Base-by-base conservation (phyloP, 805 yeast species). In the Suhomyces canberraensis region DNA sequence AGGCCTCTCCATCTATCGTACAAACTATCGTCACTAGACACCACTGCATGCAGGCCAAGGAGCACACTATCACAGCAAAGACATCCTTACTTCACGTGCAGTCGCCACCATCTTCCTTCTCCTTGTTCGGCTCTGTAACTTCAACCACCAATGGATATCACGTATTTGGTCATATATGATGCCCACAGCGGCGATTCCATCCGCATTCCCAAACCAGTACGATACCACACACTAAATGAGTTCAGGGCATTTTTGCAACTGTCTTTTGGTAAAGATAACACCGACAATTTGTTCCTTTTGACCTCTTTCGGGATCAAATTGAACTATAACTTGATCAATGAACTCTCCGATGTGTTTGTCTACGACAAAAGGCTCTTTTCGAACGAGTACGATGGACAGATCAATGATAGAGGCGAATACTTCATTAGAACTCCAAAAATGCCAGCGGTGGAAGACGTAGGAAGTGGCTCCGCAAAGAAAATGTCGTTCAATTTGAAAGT, bases 221-320 rank as follows among this genome's bases (percentile, higher is more conserved):
- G 72, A 40, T 67, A 57, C 41, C 68, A 64, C 33, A 54, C 56
- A n/a, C 36, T 65, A 25, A 41, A 38, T 4, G 56, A 53, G 13
- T 60, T 69, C 45, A 68, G 66, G 36, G 41, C 36, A 5, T 59
- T 47, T 35, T 24, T 68, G 9, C 46, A 44, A 25, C 63, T 60
- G 34, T 36, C 52, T 22, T 61, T 67, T 35, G 44, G 53, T 3
- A 47, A 55, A 11, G 59, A 49, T 14, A 44, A 44, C 29, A 36
- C 35, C 1, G 70, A 61, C 11, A 54, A 64, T 41, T 44, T 67
- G n/a, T 66, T 83, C 45, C 60, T 84, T 11, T 57, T 84, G 25
- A 71, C 88, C 2, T 77, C 88, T 1, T 79, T 74, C 53, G 90
- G 90, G 0, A 69, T 76, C 31, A 78, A 75, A 47, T 62, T 84